These are phyloP conservation scores for Aureobasidium sp. DNA, from an alignment of 2,329 filamentous ascomycete species.

Conservation along the genomic window DNA sequence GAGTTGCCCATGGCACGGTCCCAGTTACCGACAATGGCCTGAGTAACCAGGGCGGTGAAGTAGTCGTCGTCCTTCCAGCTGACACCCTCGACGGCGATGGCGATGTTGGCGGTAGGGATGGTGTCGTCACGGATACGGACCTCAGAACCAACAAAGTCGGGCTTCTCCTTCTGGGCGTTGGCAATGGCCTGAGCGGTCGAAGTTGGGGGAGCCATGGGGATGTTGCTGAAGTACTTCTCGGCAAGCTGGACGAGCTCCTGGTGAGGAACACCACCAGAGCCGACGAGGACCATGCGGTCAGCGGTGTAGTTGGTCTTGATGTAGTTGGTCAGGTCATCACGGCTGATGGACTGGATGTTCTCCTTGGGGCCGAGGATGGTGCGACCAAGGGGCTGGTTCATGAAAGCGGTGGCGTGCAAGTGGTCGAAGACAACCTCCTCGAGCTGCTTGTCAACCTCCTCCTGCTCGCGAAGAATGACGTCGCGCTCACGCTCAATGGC, in stretches of 20 bases:
- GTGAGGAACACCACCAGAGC: slow-evolving; percentile 88
- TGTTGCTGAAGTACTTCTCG: slow-evolving; percentile 83
- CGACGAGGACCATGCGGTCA: slow-evolving; percentile 98
- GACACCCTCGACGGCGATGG: slow-evolving; percentile 97
- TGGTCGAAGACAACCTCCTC: slow-evolving; percentile 99
- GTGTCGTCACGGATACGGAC: slow-evolving; percentile 93
- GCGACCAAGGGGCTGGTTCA: slow-evolving; percentile 89
- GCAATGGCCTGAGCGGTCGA: slow-evolving; percentile 62
- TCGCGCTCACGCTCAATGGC: slow-evolving; percentile 97
- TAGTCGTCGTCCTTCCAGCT: slow-evolving; percentile 99
- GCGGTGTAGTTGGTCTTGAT: slow-evolving; percentile 99
- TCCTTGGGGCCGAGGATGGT: slow-evolving; percentile 96
- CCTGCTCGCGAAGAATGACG: slow-evolving; percentile 96
- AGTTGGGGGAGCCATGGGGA: slow-evolving; percentile 68
- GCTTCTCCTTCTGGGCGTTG: slow-evolving; percentile 72
- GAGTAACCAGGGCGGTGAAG: slow-evolving; percentile 94
- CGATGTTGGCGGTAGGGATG: slow-evolving; percentile 92
- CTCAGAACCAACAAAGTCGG: slow-evolving; percentile 94
- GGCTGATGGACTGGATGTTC: slow-evolving; percentile 95
- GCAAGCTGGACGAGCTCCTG: slow-evolving; percentile 89
- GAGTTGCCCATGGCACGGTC: slow-evolving; percentile 98
- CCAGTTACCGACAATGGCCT: slow-evolving; percentile 99
- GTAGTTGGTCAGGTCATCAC: slow-evolving; percentile 84
- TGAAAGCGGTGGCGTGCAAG: slow-evolving; percentile 95
- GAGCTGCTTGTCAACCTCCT: slow-evolving; percentile 99